Conservation (phyloP, 2,329 filamentous ascomycete genomes). For the Fusarium coffeatum region DNA sequence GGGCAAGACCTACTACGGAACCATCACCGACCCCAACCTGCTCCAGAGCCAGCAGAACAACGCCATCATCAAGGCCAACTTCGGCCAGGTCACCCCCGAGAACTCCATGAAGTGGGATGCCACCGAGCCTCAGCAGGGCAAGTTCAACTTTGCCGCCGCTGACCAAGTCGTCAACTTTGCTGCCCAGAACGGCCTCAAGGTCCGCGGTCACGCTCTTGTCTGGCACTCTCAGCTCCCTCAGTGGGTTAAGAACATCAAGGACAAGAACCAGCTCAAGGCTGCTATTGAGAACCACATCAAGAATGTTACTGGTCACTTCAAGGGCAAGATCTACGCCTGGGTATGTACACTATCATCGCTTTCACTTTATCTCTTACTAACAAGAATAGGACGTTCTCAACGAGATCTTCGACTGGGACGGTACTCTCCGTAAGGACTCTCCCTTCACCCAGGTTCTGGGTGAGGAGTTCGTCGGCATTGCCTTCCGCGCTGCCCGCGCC, state of each 20-base stretch:
- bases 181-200: constrained; percentile 59
- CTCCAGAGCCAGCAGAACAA: constrained; percentile 57
- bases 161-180: constrained; percentile 72
- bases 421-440: constrained; percentile 63
- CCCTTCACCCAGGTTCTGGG: constrained; percentile 77
- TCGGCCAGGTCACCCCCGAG: constrained; percentile 74
- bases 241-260: constrained; percentile 69
- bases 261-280: constrained; percentile 62
- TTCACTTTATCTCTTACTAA: background rate
- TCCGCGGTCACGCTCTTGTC: constrained; percentile 74
- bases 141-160: constrained; percentile 67
- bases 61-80: constrained; percentile 68
- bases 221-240: constrained; percentile 72
- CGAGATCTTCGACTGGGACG: constrained; percentile 73
- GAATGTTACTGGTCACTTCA: constrained; percentile 67
- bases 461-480: constrained; percentile 76
- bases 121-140: constrained; percentile 50
- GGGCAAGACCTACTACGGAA: constrained; percentile 75
- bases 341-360: background rate
- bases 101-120: constrained; percentile 79
- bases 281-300: constrained; percentile 71
- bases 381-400: constrained; percentile 68
- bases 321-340: constrained; percentile 65
- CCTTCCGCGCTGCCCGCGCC: constrained; percentile 74
- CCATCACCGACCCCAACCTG: constrained; percentile 64